These are phyloP conservation scores for Neofusicoccum sp. DNA, from an alignment of 2,329 filamentous ascomycete genomes.

Conservation along the genomic window DNA sequence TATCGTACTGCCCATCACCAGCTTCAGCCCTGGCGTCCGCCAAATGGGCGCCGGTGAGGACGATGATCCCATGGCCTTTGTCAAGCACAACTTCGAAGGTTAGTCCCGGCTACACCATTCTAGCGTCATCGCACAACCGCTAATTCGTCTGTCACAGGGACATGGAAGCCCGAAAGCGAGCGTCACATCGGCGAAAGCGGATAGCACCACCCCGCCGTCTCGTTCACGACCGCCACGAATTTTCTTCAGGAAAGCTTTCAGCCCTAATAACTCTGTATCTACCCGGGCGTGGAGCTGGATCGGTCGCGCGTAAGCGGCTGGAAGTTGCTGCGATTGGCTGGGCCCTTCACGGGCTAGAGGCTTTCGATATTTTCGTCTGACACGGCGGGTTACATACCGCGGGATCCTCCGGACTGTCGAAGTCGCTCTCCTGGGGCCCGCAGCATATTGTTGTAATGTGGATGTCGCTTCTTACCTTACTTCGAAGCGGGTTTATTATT, in stretches of 20 bases:
- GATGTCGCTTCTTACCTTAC: background rate
- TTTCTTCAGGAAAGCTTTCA: conserved; percentile 12
- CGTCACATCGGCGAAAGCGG: conserved; percentile 60
- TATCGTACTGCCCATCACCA: conserved; percentile 89
- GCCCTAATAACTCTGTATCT: conserved; percentile 9
- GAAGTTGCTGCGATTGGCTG: background rate
- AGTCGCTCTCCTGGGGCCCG: background rate
- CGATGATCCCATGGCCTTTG: conserved; percentile 94
- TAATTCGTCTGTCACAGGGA: conserved; percentile 49
- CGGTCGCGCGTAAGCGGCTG: background rate
- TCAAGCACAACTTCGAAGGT: conserved; percentile 97
- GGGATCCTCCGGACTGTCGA: background rate
- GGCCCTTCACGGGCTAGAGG: background rate
- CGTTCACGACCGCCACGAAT: conserved; percentile 18
- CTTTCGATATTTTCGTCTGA: background rate
- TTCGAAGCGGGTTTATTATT: background rate
- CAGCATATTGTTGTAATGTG: background rate
- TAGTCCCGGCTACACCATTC: conserved; percentile 31
- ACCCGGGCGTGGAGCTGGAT: conserved; percentile 9
- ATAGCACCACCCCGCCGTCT: background rate
- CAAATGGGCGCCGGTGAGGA: conserved; percentile 89
- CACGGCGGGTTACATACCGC: background rate
- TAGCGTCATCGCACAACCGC: background rate
- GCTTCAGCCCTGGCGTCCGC: conserved; percentile 90
- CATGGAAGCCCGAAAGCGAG: conserved; percentile 72